Base-by-base conservation (phyloP, 306 rosid genomes). In the Vicia sativa region DNA sequence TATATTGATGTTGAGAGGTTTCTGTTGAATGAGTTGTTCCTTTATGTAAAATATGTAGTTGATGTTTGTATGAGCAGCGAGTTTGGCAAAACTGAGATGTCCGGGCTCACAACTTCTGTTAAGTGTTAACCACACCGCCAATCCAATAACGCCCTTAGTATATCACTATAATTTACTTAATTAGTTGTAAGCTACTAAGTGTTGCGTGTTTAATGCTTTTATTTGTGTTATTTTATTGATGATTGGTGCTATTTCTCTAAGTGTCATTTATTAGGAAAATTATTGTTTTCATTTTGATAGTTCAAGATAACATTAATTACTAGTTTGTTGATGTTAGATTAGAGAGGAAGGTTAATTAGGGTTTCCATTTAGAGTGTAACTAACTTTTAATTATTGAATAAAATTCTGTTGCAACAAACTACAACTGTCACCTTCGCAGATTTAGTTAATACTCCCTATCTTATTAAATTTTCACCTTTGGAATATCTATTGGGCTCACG, bases 131-230 rank as follows among this genome's bases (percentile, higher is more conserved):
- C 37, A 7, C 37, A 31, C 37, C 37, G 37, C 37, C 9, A 31
- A 31, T 31, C 37, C 38, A 34, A 34, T 9, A 9, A 34, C 0
- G 38, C 38, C 0, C 2, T 0, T 34, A 34, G 12, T 16, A 31
- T 7, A 15, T 29, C 29, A 65, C 11, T 45, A 65, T 28, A 10
- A 14, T 64, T n/a, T 44, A 9, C n/a, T 7, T 13, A 2, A 9
- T n/a, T 63, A 58, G 38, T 15, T 15, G 23, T n/a, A 7, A 44
- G 41, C 46, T 14, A 31, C 46, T 14, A 31, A 29, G 7, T 65
- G 59, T 46, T 46, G 45, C 9, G 71, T 65, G 41, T 42, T 45
- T 31, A 46, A 28, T 65, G 57, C n/a, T 29, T 65, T 65, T 11
- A 15, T 46, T 45, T 65, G 41, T 64, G 41, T 44, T 64, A 44